Evolutionary conservation across 108 stramenopile species (phyloP), one percentile per base, ranked within the genome.

Genomic region (Phaeodactylum tricornutum): DNA sequence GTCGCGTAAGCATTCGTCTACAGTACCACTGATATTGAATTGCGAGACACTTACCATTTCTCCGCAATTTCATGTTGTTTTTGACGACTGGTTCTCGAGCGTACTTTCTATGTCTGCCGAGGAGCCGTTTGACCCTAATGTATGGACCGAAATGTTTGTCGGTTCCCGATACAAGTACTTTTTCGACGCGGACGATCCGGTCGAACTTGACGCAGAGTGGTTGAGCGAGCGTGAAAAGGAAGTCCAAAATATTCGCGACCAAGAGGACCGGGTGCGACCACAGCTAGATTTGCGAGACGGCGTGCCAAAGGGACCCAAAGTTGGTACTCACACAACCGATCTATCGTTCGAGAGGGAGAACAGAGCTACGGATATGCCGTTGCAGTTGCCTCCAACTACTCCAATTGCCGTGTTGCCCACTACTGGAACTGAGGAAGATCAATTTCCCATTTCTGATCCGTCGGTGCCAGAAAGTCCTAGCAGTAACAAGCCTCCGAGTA

Each of bases 51-150:
- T 50, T n/a, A 21, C 12, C 22, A 45, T 77, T 28, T 49, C 64
- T 9, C 63, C 71, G 22, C 75, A 77, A 30, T 69, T 43, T 26
- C 70, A 77, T 48, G 50, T 79, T 1, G 57, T 74, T 17, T 67
- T 64, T 39, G 72, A 79, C 41, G 66, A 74, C n/a, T 33, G 24
- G n/a, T 74, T 77, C 43, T 35, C 53, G 11, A 70, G 62, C 2
- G 60, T 69, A 23, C 17, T 12, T 6, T n/a, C n/a, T n/a, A n/a
- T n/a, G n/a, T 29, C 26, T 62, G 32, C 21, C 29, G n/a, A n/a
- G n/a, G n/a, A n/a, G n/a, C 33, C 33, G 12, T 34, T 34, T 34
- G 33, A 34, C 12, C 33, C 33, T 12, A 34, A 34, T 12, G 9
- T 11, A 12, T 34, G 33, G 33, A 8, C 12, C 9, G 33, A 34